Evolutionary conservation across 805 yeast genomes (phyloP).

Genomic region (Candida andamanensis): DNA sequence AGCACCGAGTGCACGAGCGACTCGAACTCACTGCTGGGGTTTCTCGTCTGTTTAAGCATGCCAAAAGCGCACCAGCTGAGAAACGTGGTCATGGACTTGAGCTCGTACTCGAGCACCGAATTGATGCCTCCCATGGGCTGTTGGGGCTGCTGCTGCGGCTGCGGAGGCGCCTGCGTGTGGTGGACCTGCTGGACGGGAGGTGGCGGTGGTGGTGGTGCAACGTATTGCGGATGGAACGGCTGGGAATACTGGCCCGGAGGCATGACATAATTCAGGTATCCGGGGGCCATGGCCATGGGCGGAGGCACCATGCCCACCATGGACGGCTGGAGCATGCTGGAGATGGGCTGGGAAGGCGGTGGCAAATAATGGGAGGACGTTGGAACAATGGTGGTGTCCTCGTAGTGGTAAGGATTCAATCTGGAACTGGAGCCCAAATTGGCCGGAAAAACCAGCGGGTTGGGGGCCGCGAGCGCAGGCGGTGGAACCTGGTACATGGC

Average conservation of each 20-base stretch:
- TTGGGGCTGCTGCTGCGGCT: constrained; percentile 4
- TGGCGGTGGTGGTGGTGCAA: no score
- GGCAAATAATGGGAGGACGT: constrained; percentile 15
- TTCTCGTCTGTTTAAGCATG: constrained; percentile 48
- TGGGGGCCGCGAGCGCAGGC: background rate
- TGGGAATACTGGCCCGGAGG: background rate
- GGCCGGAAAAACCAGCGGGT: no score
- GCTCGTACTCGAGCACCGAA: constrained; percentile 72
- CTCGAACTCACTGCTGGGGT: constrained; percentile 48
- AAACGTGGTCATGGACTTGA: constrained; percentile 74
- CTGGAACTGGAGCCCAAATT: constrained; percentile 4
- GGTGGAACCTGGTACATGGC: no score
- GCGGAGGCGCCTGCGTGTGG: constrained; percentile 7
- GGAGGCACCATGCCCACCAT: constrained; percentile 15
- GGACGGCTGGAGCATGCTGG: constrained; percentile 9
- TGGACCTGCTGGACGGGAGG: constrained; percentile 7
- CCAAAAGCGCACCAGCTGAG: constrained; percentile 70
- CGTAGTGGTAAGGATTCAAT: constrained; percentile 3
- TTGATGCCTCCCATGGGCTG: constrained; percentile 65
- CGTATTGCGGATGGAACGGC: background rate
- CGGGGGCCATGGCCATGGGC: constrained; percentile 3
- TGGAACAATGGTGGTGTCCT: constrained; percentile 4
- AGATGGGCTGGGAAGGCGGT: constrained; percentile 5
- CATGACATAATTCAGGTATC: constrained; percentile 1
- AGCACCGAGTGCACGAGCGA: constrained; percentile 62